A percentile compares a stretch with the other conserved stretches of the same genome.
phyloP scores from a whole-genome alignment of 768 basidiomycete genomes.

The Solioccasus polychromus region DNA sequence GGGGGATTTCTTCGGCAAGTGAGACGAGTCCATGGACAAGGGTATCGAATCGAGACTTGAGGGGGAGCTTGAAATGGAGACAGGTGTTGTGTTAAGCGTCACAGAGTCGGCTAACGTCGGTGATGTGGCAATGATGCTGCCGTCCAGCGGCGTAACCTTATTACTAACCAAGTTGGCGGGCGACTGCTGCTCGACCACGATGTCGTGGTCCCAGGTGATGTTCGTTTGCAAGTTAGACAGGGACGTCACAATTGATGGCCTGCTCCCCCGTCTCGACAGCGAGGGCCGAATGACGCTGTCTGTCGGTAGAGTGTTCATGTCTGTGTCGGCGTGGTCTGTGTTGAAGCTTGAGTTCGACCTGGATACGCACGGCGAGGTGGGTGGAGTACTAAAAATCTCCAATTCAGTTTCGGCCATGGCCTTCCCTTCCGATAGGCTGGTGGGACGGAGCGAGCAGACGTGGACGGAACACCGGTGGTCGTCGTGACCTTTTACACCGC shows the following conservation, averaged over 20 bases:
- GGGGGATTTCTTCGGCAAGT: slow-evolving; percentile 52
- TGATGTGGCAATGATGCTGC: slow-evolving; percentile 12
- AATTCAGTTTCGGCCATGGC: slow-evolving; percentile 29
- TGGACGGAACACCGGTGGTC: slow-evolving; percentile 4
- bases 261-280: slow-evolving; percentile 34
- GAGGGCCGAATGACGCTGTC: slow-evolving; percentile 33
- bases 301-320: slow-evolving; percentile 10
- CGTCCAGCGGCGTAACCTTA: slow-evolving; percentile 6
- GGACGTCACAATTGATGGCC: slow-evolving; percentile 27
- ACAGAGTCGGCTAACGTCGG: slow-evolving; percentile 18
- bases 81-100: slow-evolving; percentile 16
- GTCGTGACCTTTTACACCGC: slow-evolving; percentile 2
- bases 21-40: slow-evolving; percentile 24
- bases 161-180: slow-evolving; percentile 18
- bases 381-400: slow-evolving; percentile 44
- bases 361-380: slow-evolving; percentile 36
- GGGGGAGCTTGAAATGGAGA: slow-evolving; percentile 28
- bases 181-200: slow-evolving; percentile 36
- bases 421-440: slow-evolving; percentile 7
- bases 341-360: slow-evolving; percentile 19
- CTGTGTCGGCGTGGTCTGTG: slow-evolving; percentile 10
- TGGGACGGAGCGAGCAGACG: slow-evolving; percentile 5
- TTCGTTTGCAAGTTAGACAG: slow-evolving; percentile 32
- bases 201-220: slow-evolving; percentile 34
- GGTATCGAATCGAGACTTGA: slow-evolving; percentile 27